Evolutionary conservation across 1,284 basidiomycete species (phyloP), one percentile per base, ranked within the genome.

Genomic region (Cryptococcus neoformans): DNA sequence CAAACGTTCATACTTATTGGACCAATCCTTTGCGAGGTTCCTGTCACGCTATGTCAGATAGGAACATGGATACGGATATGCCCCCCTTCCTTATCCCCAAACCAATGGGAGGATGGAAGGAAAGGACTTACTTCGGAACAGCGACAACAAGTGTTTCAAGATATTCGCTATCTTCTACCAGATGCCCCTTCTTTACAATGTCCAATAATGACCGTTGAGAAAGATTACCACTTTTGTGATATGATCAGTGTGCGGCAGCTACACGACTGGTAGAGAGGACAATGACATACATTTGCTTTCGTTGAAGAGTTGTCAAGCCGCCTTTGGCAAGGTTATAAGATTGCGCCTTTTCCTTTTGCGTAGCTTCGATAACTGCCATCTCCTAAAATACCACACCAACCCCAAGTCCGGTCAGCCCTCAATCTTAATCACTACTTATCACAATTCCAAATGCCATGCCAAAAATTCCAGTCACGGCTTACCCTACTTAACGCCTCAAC

Each of bases 291-390:
- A 85, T 86, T 82, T 91, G 90, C 84, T 93, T 97, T 63, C 95
- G 86, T 53, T 97, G 92, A 81, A 98, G 86, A 71, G 92, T 88
- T n/a, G 87, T 86, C 57, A 99, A 81, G 47, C 90, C 87, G 0
- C 94, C 92, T 78, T 99, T 99, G 53, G 93, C 90, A 17, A 95
- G 81, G 71, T 94, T 95, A 79, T 99, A 99, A 69, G 86, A 87
- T 69, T 87, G 89, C 38, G 94, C 80, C 78, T 97, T 97, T 57
- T 86, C 82, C 81, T 90, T 94, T 84, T 92, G 88, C 41, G 88
- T 85, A 70, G 87, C 87, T 76, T 95, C 92, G 62, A 94, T 91
- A 21, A 90, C 90, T 41, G 82, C 82, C 85, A 92, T 89, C 81
- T 94, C 92, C 90, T 93, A 63, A 63, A 28, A 28, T 28, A 28